Conservation (phyloP, 108 stramenopile species). For the Licmophora abbreviata region DNA sequence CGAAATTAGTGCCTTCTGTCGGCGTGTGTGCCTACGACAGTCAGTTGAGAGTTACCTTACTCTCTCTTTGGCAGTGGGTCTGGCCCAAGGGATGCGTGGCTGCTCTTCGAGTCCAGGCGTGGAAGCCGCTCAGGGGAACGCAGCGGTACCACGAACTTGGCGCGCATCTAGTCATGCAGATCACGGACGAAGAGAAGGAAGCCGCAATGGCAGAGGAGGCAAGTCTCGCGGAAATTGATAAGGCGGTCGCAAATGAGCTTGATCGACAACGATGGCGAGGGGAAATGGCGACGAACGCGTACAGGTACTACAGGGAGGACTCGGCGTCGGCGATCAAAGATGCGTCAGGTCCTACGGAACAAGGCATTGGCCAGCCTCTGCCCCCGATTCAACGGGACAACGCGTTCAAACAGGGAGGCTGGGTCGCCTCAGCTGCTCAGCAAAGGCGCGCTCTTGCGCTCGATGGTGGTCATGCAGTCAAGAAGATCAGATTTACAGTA, state of each 20-base stretch:
- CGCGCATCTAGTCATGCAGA: conserved; percentile 61
- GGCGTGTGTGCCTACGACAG: conserved; percentile 68
- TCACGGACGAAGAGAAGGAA: conserved; percentile 59
- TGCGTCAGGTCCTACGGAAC: conserved; percentile 22
- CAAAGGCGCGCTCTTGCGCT: conserved; percentile 58
- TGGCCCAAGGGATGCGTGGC: conserved; percentile 67
- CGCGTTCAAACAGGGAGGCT: conserved; percentile 77
- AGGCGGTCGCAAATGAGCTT: conserved; percentile 43
- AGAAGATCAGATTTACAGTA: conserved; percentile 59
- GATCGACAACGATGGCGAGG: conserved; percentile 80
- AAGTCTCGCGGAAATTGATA: conserved; percentile 32
- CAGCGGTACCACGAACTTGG: conserved; percentile 48
- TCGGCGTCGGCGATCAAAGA: conserved; percentile 16
- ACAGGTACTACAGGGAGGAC: conserved; percentile 17
- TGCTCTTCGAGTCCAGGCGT: conserved; percentile 43
- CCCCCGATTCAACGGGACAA: conserved; percentile 61
- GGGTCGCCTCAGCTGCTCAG: conserved; percentile 77
- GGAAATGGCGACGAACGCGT: conserved; percentile 63
- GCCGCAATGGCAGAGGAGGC: conserved; percentile 51
- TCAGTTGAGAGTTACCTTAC: conserved; percentile 54
- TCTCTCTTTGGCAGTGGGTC: conserved; percentile 80
- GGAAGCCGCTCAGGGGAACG: conserved; percentile 47
- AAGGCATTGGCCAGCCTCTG: conserved; percentile 68
- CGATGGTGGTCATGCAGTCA: conserved; percentile 77
- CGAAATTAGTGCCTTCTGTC: conserved; percentile 2